Evolutionary conservation across 2,329 filamentous ascomycete species (phyloP).

Genomic region (Teratosphaeria nubilosa): DNA sequence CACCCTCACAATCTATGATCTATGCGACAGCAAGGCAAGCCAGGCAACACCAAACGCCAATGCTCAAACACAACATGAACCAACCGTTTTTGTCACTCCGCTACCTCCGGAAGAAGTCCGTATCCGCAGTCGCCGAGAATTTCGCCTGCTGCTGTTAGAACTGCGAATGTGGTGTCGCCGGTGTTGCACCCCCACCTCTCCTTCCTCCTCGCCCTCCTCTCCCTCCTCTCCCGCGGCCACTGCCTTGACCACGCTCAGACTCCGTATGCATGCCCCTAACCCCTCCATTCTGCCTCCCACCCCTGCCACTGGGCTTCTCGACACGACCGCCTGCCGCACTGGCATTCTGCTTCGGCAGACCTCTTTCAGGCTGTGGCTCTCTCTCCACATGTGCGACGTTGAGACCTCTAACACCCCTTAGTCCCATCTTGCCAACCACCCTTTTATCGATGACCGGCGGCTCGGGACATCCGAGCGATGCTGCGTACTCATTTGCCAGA

Average conservation of each 20-base stretch:
- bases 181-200: background rate
- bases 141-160: background rate
- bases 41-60: background rate
- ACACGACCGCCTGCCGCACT: background rate
- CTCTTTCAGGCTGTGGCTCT: background rate
- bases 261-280: background rate
- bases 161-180: background rate
- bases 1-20: background rate
- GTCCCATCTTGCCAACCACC: slow-evolving; percentile 38
- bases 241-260: background rate
- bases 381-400: slow-evolving; percentile 14
- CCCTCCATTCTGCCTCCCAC: background rate
- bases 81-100: background rate
- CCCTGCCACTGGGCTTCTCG: background rate
- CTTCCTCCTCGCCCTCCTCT: background rate
- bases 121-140: background rate
- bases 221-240: background rate
- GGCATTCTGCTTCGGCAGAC: background rate
- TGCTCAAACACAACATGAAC: background rate
- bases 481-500: slow-evolving; percentile 35
- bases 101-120: background rate
- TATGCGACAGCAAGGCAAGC: background rate
- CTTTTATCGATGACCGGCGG: slow-evolving; percentile 36
- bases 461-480: slow-evolving; percentile 35
- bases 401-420: slow-evolving; percentile 37